Evolutionary conservation across 768 basidiomycete genomes (phyloP), one percentile per base, ranked within the genome.

Genomic region (Phallus indusiatus): DNA sequence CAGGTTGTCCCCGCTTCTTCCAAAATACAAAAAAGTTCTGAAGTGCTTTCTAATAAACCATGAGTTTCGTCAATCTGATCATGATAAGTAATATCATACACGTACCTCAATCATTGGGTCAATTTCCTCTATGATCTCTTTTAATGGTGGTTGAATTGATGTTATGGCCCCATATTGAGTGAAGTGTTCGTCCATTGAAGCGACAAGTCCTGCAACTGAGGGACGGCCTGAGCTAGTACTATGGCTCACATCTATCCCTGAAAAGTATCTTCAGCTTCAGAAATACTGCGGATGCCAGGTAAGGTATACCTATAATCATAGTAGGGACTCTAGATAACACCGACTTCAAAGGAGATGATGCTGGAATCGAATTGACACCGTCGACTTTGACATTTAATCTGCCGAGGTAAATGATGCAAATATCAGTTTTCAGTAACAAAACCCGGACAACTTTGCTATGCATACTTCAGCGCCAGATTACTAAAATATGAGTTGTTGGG

Each of bases 171-270:
- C 63, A 53, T 86, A 88, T 11, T 70, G 72, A 17, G 75, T 75
- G 0, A 75, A 80, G 0, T 67, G 58, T 0, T 0, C 14, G 55
- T 88, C 82, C 20, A 72, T 71, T 0, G 85, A 87, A 1, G 75
- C 80, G 0, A 88, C 86, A 0, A 88, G 64, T 1, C 79, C 76
- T 0, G 85, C 75, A 0, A 86, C 72, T 0, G 86, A 88, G 0
- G 88, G 79, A 8, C 73, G 81, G 35, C 73, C 68, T 0, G 76
- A 63, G 0, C 84, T 83, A 0, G 77, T 76, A 0, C 87, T 82
- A 61, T 90, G 87, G 7, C 80, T 76, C 0, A 88, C 72, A 58
- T 75, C 73, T 1, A 71, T 72, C 36, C 73, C 73, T 74, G 36
- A 28, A 5, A 0, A 46, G 5, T 1, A 33, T 48, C 55, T 21